Base-by-base conservation (phyloP, 495 filamentous ascomycete species). In the Thozetella sp. region DNA sequence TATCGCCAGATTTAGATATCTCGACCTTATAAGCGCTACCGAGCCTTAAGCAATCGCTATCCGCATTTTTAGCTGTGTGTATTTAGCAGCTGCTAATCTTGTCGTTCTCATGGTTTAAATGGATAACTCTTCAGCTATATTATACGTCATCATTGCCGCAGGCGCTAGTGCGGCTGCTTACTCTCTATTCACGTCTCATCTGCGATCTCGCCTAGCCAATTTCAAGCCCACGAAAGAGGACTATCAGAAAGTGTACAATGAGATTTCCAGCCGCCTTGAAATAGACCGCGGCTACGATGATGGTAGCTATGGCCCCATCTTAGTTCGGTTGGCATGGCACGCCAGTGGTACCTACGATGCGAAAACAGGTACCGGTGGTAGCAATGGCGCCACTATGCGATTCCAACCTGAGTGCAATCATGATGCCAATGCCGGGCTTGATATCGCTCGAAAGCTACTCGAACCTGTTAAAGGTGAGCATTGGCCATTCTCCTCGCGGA, bases 371-470 rank as follows among this genome's bases (percentile, higher is more conserved):
- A 97, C 95, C 43, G 95, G 95, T 67, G 95, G 95, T 60, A 93
- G 89, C 78, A 96, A 99, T 74, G 95, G 95, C 61, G 93, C 95
- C 56, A 99, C 95, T 65, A 99, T 99, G 95, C 87, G 95, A 73
- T 99, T 99, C 76, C 81, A 87, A 43, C 95, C 95, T 37, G 95
- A 97, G 80, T 83, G 85, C 45, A 90, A 89, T 71, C 94, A 99
- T 77, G 93, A 93, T 63, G 95, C 94, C 73, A 97, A 97, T 66
- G 92, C 94, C 54, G 95, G 95, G 63, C 83, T 99, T 65, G 89
- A 90, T 74, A 77, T 83, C 60, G 95, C 94, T 61, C 89, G 94
- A 40, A 91, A 97, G 79, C 95, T 97, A 84, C 81, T 97, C 23
- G 90, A 96, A 76, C 90, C 92, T 61, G 80, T 97, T 67, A 95